These are phyloP conservation scores for Fagopyrum tataricum DNA, from an alignment of 148 eudicot species.

Conservation along the genomic window DNA sequence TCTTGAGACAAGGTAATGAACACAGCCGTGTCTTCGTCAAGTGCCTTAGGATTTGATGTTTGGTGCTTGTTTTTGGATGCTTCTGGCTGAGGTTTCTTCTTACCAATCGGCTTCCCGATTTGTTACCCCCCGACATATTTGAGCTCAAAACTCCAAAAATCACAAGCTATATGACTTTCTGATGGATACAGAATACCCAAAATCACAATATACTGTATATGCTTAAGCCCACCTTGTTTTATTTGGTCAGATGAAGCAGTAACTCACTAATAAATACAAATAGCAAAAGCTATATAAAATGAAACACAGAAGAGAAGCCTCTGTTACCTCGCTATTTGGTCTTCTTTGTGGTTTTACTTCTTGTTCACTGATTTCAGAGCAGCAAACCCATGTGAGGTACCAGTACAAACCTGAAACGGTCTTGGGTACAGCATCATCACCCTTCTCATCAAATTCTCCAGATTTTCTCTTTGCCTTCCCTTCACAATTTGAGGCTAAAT, in stretches of 20 bases:
- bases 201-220: not conserved
- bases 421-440: constrained; percentile 47
- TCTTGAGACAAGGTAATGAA: constrained; percentile 93
- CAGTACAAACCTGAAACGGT: constrained; percentile 69
- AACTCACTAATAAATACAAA: not conserved
- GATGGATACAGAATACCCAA: constrained; percentile 4
- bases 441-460: constrained; percentile 92
- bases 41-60: constrained; percentile 45
- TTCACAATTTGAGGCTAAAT: constrained; percentile 78
- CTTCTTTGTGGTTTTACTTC: not conserved
- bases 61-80: constrained; percentile 20
- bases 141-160: not conserved
- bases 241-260: not conserved
- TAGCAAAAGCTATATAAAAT: not conserved
- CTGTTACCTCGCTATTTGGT: not conserved
- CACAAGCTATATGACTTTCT: not conserved
- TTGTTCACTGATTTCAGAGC: not conserved
- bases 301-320: not conserved
- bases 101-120: constrained; percentile 17
- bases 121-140: not conserved
- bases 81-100: constrained; percentile 15
- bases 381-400: not conserved
- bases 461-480: constrained; percentile 94
- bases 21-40: constrained; percentile 92
- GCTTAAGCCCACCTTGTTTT: constrained; percentile 1